Evolutionary conservation across 306 rosid species (phyloP), one percentile per base, ranked within the genome.

Genomic region (Hippophae gyantsensis): DNA sequence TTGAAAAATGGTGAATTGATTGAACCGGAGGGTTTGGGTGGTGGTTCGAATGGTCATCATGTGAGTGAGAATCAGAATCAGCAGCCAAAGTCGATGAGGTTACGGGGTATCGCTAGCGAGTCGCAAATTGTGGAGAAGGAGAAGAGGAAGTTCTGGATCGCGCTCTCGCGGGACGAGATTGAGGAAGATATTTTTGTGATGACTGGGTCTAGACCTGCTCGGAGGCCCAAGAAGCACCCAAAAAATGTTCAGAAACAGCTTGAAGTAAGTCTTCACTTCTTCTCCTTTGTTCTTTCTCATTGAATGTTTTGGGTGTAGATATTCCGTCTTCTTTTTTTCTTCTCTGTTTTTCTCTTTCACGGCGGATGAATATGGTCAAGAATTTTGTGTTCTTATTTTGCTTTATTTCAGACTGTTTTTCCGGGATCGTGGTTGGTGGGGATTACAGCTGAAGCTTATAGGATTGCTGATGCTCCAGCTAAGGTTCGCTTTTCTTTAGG

Each of bases 351-450:
- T 12, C 7, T 48, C 42, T 14, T 41, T 9, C 1, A 13, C 43
- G 13, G 13, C 7, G 53, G 53, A 9, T 69, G 6, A 5, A 7
- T 13, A 13, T 64, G 13, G 9, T n/a, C 42, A 54, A 12, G 10
- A 6, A 4, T 59, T 8, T 58, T 12, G 41, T 54, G 64, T 48
- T 6, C 10, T 54, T 13, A 9, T 57, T 27, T 26, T 18, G 13
- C 47, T 61, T 49, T 14, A 63, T 56, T 80, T 72, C 83, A 92
- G 99, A 32, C 27, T 52, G 78, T 72, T 69, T 92, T 88, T 72
- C 99, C 98, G 13, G 99, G 95, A 13, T 77, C 88, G 54, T 92
- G 99, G 99, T 53, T 92, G 70, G 95, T 82, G 48, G 99, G 99
- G 58, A 50, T 71, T 18, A 76, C 85, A 11, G 95, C 90, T 0